Base-by-base conservation (phyloP, 1,284 basidiomycete genomes). In the Lentinula novae-zelandiae region DNA sequence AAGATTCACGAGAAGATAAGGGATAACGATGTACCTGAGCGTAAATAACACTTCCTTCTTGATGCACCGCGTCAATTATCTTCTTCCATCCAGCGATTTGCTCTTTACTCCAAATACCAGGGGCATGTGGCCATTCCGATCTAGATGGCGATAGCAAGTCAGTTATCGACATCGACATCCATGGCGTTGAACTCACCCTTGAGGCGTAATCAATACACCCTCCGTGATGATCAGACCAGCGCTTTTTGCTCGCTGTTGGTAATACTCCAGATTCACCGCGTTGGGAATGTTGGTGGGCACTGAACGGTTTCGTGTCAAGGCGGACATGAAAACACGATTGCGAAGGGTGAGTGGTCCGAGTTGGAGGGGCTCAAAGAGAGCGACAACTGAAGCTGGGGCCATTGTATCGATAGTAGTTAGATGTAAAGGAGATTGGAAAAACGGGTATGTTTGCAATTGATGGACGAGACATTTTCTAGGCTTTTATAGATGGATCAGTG, bases 271-370 rank as follows among this genome's bases (percentile, higher is more conserved):
- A 27, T 58, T 62, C 6, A 62, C 12, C 2, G 42, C 53, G 17
- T 60, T 60, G 2, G 59, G 59, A 8, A 71, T 64, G 46, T 71
- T 69, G 8, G 67, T 66, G 12, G 68, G 67, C 12, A 64, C 64
- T 15, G 72, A 69, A 2, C 75, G 67, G 67, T 71, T 72, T 20
- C 76, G 70, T 15, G 75, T 77, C 60, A 78, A 58, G 1, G 73
- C 69, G 3, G 73, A 70, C 63, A 76, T 67, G 27, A 70, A 64
- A 46, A 76, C 60, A 1, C 74, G 66, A 63, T 76, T 68, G 22
- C 61, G 58, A 20, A 66, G 56, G 12, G 61, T 60, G 10, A 66
- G 46, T 12, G 65, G 57, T 22, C 67, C 66, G 3, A 67, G 56
- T 44, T 62, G 60, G n/a, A 67, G 34, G 15, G 65, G 62, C 8